Evolutionary conservation across 2,329 filamentous ascomycete species (phyloP).

Genomic region (Colletotrichum filicis): DNA sequence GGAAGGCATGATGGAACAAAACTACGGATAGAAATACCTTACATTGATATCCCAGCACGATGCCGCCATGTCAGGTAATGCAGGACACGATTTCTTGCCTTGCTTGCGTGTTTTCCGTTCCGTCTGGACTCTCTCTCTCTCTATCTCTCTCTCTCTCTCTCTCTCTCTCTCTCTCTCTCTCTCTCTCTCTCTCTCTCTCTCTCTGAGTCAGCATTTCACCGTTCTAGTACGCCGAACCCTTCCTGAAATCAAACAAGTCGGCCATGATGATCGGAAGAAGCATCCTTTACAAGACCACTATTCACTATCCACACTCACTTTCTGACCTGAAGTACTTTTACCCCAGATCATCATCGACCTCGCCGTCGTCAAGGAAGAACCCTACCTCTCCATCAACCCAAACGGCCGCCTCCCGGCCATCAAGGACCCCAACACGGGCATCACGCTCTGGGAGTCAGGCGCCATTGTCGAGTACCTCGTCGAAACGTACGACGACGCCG

Average conservation of each 20-base stretch:
- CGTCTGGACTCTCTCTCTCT: background rate
- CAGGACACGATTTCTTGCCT: constrained; percentile 9
- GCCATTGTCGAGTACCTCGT: constrained; percentile 46
- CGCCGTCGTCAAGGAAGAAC: constrained; percentile 39
- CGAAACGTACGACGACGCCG: constrained; percentile 42
- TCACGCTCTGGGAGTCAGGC: constrained; percentile 44
- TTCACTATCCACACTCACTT: no score
- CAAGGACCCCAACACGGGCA: constrained; percentile 46
- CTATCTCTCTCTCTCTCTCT: background rate
- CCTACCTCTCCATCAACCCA: constrained; percentile 45
- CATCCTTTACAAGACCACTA: background rate
- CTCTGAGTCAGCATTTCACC: background rate
- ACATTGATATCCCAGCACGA: background rate
- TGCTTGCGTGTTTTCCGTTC: constrained; percentile 23
- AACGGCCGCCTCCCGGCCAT: constrained; percentile 49
- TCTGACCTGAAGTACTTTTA: no score
- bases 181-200: background rate
- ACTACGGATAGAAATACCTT: background rate
- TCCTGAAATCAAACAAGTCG: no score
- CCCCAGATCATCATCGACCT: constrained; percentile 33
- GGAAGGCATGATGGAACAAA: background rate
- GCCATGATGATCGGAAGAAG: background rate
- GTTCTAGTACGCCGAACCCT: background rate
- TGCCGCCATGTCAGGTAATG: background rate
- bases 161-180: background rate